Evolutionary conservation across 2,329 filamentous ascomycete genomes (phyloP).

Genomic region (Samsoniella hepiali): DNA sequence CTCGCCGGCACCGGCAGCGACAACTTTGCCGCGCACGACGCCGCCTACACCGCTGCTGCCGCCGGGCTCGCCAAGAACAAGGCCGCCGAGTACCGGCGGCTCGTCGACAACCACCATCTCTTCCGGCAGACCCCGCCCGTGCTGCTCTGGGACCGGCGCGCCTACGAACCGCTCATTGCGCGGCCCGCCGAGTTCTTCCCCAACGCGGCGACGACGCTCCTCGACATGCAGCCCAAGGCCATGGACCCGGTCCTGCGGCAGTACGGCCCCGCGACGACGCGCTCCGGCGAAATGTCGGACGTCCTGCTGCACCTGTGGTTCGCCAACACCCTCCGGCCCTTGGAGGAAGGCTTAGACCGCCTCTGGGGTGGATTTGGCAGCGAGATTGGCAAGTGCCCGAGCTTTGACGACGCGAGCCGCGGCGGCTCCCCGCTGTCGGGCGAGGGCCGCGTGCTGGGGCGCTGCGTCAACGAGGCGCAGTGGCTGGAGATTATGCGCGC

Average conservation of each 20-base stretch:
- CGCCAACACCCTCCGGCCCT: constrained; percentile 40
- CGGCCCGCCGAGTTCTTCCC: constrained; percentile 64
- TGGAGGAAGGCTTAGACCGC: constrained; percentile 45
- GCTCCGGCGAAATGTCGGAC: constrained; percentile 50
- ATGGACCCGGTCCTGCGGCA: constrained; percentile 48
- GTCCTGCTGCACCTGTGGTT: constrained; percentile 45
- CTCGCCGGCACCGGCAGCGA: constrained; percentile 21
- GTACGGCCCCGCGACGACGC: constrained; percentile 38
- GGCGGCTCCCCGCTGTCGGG: constrained; percentile 44
- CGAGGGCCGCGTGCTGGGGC: constrained; percentile 36
- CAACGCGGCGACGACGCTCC: constrained; percentile 50
- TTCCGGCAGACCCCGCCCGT: constrained; percentile 44
- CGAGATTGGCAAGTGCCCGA: constrained; percentile 46
- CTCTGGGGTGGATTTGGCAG: constrained; percentile 60
- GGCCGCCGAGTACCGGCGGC: constrained; percentile 36
- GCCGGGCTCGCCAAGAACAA: constrained; percentile 32
- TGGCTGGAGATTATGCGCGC: constrained; percentile 55
- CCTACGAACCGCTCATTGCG: constrained; percentile 65
- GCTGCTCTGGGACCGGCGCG: constrained; percentile 67
- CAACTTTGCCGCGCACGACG: constrained; percentile 29
- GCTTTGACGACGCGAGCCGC: constrained; percentile 43
- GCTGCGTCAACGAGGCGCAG: constrained; percentile 52
- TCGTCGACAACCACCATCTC: constrained; percentile 53
- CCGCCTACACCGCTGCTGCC: constrained; percentile 36
- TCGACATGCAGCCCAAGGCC: constrained; percentile 64